Base-by-base conservation (phyloP, 1,284 basidiomycete species). In the Moesziomyces sp. region DNA sequence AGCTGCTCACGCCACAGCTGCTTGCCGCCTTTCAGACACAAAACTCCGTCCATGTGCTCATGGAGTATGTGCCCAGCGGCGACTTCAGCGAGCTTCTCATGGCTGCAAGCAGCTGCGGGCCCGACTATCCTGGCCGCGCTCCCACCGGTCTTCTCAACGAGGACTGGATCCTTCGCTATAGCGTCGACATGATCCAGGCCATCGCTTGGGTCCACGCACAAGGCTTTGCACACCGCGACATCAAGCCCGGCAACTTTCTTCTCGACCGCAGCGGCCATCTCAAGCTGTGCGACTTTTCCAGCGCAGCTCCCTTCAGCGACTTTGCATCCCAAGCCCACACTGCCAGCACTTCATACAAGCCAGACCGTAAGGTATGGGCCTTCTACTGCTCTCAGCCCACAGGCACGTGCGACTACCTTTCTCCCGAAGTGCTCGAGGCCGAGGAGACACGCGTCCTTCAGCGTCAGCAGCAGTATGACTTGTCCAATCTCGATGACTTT, bases 191-290 rank as follows among this genome's bases (percentile, higher is more conserved):
- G 68, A 64, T 83, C 43, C 76, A 77, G 23, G 81, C 81, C 30
- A 70, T 84, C 44, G 72, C 71, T 5, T 84, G 82, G 82, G 65
- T 80, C 8, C 82, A 84, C 50, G 53, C 34, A 9, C 64, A 73
- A 28, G 76, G 75, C 28, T 83, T 78, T 52, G 80, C 78, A 18
- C 82, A 84, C 56, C 64, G 82, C 43, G 82, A 84, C 44, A 73
- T 84, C 58, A 84, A 84, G 50, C 82, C 82, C 11, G 73, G 71
- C 55, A 84, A 84, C 64, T 84, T 83, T 46, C 54, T 84, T 24
- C 62, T 84, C 19, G 75, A 80, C 47, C 51, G 54, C 19, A 68
- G 63, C 14, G 82, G 82, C 19, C 82, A 82, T 45, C 73, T 84
- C 50, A 79, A 82, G 52, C 71, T 84, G 30, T 84, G 82, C 62